phyloP scores from a whole-genome alignment of 2,329 filamentous ascomycete genomes.

The Botrytis fabae region DNA sequence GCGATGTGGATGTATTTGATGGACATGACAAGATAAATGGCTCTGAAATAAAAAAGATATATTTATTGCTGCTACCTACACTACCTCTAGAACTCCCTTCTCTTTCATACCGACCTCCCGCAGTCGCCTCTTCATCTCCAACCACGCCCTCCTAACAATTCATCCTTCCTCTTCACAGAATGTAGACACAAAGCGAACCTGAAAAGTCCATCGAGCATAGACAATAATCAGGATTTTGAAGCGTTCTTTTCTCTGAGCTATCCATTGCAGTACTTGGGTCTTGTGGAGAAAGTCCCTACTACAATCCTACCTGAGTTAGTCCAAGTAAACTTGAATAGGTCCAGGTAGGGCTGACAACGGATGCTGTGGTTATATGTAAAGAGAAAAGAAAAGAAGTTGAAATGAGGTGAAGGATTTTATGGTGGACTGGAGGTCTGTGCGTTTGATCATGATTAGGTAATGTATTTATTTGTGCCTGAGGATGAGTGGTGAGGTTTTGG shows the following conservation, averaged over 20 bases:
- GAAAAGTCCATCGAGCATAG: slow-evolving; percentile 19
- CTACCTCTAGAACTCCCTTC: neutral
- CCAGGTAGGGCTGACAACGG: neutral
- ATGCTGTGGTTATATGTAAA: slow-evolving; percentile 22
- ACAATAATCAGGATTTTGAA: slow-evolving; percentile 19
- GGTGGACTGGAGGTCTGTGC: slow-evolving; percentile 4
- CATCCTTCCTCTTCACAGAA: neutral
- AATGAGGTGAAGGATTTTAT: slow-evolving; percentile 19
- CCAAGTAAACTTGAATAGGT: neutral
- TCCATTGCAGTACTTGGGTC: slow-evolving; percentile 16
- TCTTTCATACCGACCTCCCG: too few relatives aligned
- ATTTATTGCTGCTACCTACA: neutral
- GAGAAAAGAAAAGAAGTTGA: slow-evolving; percentile 11
- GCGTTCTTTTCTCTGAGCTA: slow-evolving; percentile 15
- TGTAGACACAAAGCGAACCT: slow-evolving; percentile 22
- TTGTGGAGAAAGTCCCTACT: slow-evolving; percentile 2
- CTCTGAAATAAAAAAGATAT: neutral
- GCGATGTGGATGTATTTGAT: neutral
- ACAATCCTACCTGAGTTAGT: neutral
- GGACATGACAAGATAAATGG: neutral
- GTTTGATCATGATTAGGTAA: neutral
- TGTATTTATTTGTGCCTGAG: neutral
- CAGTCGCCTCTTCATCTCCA: neutral
- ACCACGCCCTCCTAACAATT: neutral
- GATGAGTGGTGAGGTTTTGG: neutral